Conservation (phyloP, 202 grass and related monocot genomes). For the Thinopyrum obtusiflorum region DNA sequence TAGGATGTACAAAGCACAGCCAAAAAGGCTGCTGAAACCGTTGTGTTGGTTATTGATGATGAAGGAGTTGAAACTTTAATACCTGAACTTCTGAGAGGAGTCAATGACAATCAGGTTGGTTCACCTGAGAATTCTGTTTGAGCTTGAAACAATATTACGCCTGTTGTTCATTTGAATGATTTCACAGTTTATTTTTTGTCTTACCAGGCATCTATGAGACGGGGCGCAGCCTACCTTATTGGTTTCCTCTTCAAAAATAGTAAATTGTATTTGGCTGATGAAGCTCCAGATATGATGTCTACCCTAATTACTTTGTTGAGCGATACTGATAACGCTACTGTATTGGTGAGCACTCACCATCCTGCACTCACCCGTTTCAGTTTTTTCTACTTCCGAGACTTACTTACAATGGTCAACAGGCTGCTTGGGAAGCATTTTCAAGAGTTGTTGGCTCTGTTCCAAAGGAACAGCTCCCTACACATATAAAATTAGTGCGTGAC, state of each 20-base stretch:
- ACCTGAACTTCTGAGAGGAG: slow-evolving; percentile 81
- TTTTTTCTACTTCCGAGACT: slow-evolving; percentile 30
- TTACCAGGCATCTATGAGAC: slow-evolving; percentile 77
- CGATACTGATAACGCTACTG: slow-evolving; percentile 81
- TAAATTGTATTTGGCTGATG: slow-evolving; percentile 90
- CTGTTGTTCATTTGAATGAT: not conserved
- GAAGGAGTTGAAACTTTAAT: slow-evolving; percentile 81
- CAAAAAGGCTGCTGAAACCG: slow-evolving; percentile 89
- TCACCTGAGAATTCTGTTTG: slow-evolving; percentile 16
- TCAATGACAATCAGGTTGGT: slow-evolving; percentile 81
- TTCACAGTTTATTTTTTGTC: slow-evolving; percentile 18
- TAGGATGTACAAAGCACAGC: slow-evolving; percentile 84
- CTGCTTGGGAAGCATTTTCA: slow-evolving; percentile 90
- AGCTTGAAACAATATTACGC: not conserved
- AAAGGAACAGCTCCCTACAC: slow-evolving; percentile 81
- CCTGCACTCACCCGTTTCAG: not conserved
- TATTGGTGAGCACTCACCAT: slow-evolving; percentile 54
- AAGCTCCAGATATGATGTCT: slow-evolving; percentile 81
- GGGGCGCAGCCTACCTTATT: slow-evolving; percentile 79
- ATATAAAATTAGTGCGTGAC: slow-evolving; percentile 95
- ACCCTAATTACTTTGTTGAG: slow-evolving; percentile 80
- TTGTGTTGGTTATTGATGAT: slow-evolving; percentile 90
- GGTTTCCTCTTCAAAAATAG: slow-evolving; percentile 95
- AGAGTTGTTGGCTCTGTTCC: slow-evolving; percentile 84
- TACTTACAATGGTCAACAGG: slow-evolving; percentile 48